Conservation (phyloP, 1,284 basidiomycete species). For the Ustilago lituana region DNA sequence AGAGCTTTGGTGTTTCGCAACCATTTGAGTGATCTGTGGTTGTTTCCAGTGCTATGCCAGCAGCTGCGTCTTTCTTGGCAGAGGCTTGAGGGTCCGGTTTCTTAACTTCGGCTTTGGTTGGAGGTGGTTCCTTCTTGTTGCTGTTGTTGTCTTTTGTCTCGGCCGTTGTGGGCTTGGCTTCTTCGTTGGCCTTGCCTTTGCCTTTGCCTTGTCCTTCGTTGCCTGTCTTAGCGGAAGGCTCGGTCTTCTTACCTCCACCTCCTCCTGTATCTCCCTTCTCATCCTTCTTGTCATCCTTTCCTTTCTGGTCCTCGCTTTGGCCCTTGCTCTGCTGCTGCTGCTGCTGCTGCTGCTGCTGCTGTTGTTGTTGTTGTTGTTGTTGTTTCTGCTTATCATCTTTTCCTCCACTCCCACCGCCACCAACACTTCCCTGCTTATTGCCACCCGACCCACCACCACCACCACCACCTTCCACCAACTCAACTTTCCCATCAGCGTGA, state of each 20-base stretch:
- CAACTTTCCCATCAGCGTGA: conserved; percentile 25
- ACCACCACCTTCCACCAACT: conserved; percentile 17
- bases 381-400: conserved; percentile 4
- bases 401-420: not conserved
- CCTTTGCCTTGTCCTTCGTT: conserved; percentile 3
- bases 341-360: conserved; percentile 1
- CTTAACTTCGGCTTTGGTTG: conserved; percentile 9
- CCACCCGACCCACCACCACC: not conserved
- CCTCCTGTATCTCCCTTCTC: conserved; percentile 3
- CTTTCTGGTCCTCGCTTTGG: not conserved
- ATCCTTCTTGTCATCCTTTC: conserved; percentile 8
- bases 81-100: not conserved
- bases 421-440: not conserved
- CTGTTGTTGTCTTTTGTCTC: not conserved
- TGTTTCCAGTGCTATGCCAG: not conserved
- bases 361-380: not conserved
- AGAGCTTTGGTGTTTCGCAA: conserved; percentile 9
- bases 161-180: no score
- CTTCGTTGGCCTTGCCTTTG: conserved; percentile 2
- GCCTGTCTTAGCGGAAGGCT: no score
- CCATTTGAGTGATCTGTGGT: not conserved
- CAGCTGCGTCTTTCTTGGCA: conserved; percentile 6
- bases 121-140: conserved; percentile 11
- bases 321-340: not conserved
- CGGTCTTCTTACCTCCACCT: no score